Conservation (phyloP, 768 basidiomycete genomes). For the Baorangia bicolor region DNA sequence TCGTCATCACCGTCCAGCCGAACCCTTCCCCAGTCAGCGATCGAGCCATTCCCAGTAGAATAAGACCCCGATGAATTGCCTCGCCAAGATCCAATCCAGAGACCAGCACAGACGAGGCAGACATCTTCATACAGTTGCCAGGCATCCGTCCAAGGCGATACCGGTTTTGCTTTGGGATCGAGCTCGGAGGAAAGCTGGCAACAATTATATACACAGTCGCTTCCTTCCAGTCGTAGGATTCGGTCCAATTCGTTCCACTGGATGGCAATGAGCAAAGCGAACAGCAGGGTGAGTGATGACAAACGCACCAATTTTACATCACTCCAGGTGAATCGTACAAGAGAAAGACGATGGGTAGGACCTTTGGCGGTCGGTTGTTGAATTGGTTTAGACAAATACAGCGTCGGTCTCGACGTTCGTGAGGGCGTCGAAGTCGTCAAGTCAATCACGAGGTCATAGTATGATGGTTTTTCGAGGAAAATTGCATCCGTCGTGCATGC, state of each 20-base stretch:
- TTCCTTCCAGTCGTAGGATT: slow-evolving; percentile 55
- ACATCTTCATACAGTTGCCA: slow-evolving; percentile 87
- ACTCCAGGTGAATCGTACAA: slow-evolving; percentile 79
- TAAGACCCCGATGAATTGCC: slow-evolving; percentile 48
- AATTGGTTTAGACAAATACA: slow-evolving; percentile 57
- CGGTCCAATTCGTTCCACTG: slow-evolving; percentile 81
- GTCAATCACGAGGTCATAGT: slow-evolving; percentile 81
- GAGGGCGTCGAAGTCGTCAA: slow-evolving; percentile 64
- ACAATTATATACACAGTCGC: slow-evolving; percentile 31
- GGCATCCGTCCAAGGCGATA: slow-evolving; percentile 64
- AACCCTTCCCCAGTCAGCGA: slow-evolving; percentile 54
- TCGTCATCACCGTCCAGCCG: slow-evolving; percentile 69
- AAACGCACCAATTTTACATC: slow-evolving; percentile 67
- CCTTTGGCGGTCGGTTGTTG: slow-evolving; percentile 36
- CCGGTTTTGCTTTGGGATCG: slow-evolving; percentile 37
- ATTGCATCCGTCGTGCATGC: slow-evolving; percentile 87
- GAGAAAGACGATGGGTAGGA: slow-evolving; percentile 55
- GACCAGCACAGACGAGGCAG: slow-evolving; percentile 75
- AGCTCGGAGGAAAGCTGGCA: slow-evolving; percentile 32
- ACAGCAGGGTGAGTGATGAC: background rate
- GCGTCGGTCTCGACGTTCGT: slow-evolving; percentile 61
- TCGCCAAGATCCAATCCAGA: slow-evolving; percentile 75
- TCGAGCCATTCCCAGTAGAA: slow-evolving; percentile 45
- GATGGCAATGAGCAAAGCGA: background rate
- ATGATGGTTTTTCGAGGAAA: slow-evolving; percentile 75